Evolutionary conservation across 352 stramenopile species (phyloP).

Genomic region (Globisporangium solare): DNA sequence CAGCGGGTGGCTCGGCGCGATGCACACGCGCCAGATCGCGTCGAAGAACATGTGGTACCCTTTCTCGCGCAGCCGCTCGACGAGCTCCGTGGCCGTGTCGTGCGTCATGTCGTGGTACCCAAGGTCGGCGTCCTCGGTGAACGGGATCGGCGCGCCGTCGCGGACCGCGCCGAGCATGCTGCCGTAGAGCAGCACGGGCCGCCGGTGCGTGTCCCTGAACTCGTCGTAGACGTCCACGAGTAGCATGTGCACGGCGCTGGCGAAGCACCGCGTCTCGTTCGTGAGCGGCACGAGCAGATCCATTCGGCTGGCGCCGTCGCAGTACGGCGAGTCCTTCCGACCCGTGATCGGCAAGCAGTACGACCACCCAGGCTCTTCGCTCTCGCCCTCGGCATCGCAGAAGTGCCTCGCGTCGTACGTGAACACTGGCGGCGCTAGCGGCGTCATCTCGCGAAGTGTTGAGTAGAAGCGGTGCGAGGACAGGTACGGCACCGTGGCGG

Average conservation of each 20-base stretch:
- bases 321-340: constrained; percentile 14
- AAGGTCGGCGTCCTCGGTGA: constrained; percentile 37
- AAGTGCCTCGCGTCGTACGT: not conserved
- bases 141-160: constrained; percentile 30
- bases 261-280: constrained; percentile 16
- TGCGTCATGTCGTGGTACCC: constrained; percentile 12
- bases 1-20: constrained; percentile 37
- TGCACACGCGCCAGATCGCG: constrained; percentile 36
- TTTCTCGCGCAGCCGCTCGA: constrained; percentile 19
- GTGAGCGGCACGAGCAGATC: constrained; percentile 3
- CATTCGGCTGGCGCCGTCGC: constrained; percentile 8
- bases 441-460: not conserved
- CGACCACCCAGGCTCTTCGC: not conserved
- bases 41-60: constrained; percentile 41
- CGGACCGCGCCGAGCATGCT: constrained; percentile 37
- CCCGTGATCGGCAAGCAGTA: constrained; percentile 13
- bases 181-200: constrained; percentile 25
- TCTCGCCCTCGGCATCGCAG: not conserved
- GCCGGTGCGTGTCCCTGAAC: constrained; percentile 9
- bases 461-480: constrained; percentile 3
- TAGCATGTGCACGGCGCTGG: constrained; percentile 32
- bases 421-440: constrained; percentile 1
- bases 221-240: constrained; percentile 32
- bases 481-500: not conserved
- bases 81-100: constrained; percentile 10